phyloP scores from a whole-genome alignment of 345 rosid genomes.

The Barbarea vulgaris region DNA sequence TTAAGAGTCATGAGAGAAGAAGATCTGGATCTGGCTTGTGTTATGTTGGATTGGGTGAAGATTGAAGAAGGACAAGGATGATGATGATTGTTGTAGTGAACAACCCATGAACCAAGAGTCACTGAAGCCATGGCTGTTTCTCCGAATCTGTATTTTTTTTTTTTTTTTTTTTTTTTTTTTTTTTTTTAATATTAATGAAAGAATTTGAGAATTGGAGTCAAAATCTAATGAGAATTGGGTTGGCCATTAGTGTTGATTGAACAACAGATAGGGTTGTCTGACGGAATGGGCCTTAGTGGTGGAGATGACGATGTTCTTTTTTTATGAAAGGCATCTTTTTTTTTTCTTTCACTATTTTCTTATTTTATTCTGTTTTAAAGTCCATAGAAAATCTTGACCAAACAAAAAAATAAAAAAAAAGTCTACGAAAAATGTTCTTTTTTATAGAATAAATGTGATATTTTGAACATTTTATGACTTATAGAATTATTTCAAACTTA shows the following conservation, averaged over 20 bases:
- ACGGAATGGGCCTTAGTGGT: constrained; percentile 34
- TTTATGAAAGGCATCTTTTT: not conserved
- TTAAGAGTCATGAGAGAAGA: constrained; percentile 29
- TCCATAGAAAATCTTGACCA: not conserved
- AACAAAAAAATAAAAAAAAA: no score
- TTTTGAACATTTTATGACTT: not conserved
- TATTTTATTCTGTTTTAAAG: not conserved
- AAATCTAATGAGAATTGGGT: not conserved
- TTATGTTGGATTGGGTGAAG: constrained; percentile 17
- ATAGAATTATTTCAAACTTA: not conserved
- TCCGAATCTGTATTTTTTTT: not conserved
- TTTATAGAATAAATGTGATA: not conserved
- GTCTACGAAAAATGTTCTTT: not conserved
- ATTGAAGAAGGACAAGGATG: constrained; percentile 31
- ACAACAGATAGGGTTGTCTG: constrained; percentile 26
- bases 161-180: not conserved
- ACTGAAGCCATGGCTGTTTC: constrained; percentile 53
- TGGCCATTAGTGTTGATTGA: constrained; percentile 17
- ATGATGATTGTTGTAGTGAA: constrained; percentile 32
- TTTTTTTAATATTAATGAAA: not conserved
- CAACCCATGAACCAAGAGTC: constrained; percentile 51
- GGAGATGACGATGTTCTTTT: constrained; percentile 20
- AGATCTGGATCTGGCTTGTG: constrained; percentile 44
- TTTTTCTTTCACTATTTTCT: not conserved
- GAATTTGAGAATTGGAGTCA: constrained; percentile 5